Percentiles rank a stretch among this genome's conserved stretches.
Evolutionary conservation across 345 rosid species (phyloP).

Genomic region (Viola odorata): DNA sequence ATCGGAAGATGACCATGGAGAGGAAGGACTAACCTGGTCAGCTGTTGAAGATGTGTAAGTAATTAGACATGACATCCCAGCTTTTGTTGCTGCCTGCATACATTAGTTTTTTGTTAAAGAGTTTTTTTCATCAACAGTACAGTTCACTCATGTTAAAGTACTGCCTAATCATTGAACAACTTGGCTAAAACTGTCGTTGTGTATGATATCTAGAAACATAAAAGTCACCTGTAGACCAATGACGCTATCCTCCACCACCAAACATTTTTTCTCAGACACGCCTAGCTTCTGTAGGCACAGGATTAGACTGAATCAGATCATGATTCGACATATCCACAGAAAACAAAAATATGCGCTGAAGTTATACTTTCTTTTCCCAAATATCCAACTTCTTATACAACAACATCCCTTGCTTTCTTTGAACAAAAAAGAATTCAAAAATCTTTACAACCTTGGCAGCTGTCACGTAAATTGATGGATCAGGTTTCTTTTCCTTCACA

Average conservation of each 20-base stretch:
- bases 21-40: conserved; percentile 52
- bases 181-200: too few species aligned
- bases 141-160: too few species aligned
- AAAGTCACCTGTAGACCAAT: conserved; percentile 68
- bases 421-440: too few species aligned
- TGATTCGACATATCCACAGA: too few species aligned
- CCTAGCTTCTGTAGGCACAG: conserved; percentile 54
- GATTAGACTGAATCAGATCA: too few species aligned
- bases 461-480: conserved; percentile 76
- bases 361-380: too few species aligned
- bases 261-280: conserved; percentile 65
- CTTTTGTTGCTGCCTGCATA: conserved; percentile 72
- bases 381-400: too few species aligned
- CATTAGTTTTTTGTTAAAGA: conserved; percentile 10
- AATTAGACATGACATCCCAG: conserved; percentile 87
- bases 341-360: too few species aligned
- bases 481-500: conserved; percentile 94
- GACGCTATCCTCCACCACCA: conserved; percentile 94
- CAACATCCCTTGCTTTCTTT: too few species aligned
- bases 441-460: conserved; percentile 80
- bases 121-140: too few species aligned
- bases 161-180: neutral
- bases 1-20: neutral
- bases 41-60: conserved; percentile 86
- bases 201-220: neutral